Conservation (phyloP, 2,329 filamentous ascomycete genomes). For the Xylariales sp. region DNA sequence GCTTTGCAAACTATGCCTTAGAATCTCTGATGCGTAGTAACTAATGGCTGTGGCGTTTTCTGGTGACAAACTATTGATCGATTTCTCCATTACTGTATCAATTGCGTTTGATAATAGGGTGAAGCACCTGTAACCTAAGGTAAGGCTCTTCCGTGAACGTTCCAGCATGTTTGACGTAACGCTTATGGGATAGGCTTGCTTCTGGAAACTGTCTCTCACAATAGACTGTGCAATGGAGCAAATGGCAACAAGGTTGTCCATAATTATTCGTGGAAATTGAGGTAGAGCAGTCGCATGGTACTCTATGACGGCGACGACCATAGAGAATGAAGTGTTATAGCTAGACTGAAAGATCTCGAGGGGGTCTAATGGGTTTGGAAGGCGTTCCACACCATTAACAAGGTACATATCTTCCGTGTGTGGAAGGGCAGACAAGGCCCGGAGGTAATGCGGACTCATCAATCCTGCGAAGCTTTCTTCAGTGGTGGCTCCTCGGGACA, state of each 20-base stretch:
- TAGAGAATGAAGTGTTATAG: constrained; percentile 56
- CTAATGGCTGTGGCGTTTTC: constrained; percentile 58
- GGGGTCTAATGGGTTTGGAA: constrained; percentile 53
- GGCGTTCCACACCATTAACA: constrained; percentile 49
- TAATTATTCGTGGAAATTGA: constrained; percentile 58
- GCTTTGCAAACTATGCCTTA: constrained; percentile 55
- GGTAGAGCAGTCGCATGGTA: constrained; percentile 56
- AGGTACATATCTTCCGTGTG: constrained; percentile 47
- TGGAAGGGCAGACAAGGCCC: constrained; percentile 56
- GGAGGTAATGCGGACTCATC: constrained; percentile 59
- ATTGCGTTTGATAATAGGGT: constrained; percentile 57
- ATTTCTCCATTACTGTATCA: constrained; percentile 64
- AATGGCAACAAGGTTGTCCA: constrained; percentile 56
- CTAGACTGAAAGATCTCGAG: constrained; percentile 57
- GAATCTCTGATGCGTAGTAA: constrained; percentile 57
- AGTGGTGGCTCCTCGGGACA: constrained; percentile 44
- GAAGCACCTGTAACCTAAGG: constrained; percentile 58
- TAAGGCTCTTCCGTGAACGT: constrained; percentile 52
- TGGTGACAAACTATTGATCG: constrained; percentile 61
- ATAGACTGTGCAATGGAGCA: constrained; percentile 46
- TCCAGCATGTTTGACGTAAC: constrained; percentile 41
- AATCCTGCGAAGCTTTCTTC: constrained; percentile 54
- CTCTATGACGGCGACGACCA: constrained; percentile 58
- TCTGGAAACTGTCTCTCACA: constrained; percentile 48
- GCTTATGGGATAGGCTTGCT: constrained; percentile 35